Percentiles rank a stretch among this genome's conserved stretches.
Conservation (phyloP, 805 yeast species). For the Kockiozyma suomiensis region DNA sequence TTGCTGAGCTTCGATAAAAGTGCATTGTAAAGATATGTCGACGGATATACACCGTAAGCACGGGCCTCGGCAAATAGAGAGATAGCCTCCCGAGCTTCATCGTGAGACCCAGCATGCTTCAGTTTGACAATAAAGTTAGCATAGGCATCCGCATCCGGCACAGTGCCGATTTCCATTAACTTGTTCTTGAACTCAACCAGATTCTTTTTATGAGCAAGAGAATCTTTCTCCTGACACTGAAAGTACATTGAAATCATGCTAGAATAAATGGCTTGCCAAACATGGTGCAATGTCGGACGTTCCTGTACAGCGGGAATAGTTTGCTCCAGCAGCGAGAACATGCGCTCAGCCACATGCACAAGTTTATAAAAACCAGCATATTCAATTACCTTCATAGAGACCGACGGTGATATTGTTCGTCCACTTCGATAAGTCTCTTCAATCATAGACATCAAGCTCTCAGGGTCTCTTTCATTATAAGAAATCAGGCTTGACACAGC, state of each 20-base stretch:
- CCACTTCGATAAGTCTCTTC: conserved; percentile 5
- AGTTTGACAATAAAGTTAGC: conserved; percentile 40
- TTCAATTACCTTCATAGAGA: conserved; percentile 17
- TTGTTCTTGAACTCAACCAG: conserved; percentile 39
- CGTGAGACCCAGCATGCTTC: conserved; percentile 38
- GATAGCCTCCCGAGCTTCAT: conserved; percentile 43
- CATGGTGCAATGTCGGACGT: conserved; percentile 16
- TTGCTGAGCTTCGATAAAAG: conserved; percentile 44
- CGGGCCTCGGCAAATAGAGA: conserved; percentile 42
- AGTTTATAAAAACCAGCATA: conserved; percentile 18
- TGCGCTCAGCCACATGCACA: conserved; percentile 17
- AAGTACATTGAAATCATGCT: conserved; percentile 37
- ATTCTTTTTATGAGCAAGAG: conserved; percentile 28
- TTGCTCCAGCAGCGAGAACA: conserved; percentile 17
- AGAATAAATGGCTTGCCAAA: conserved; percentile 41
- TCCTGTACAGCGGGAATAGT: conserved; percentile 19
- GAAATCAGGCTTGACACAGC: conserved; percentile 11
- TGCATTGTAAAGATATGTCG: conserved; percentile 44
- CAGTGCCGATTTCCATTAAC: conserved; percentile 38
- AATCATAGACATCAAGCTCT: neutral
- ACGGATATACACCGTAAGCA: conserved; percentile 37
- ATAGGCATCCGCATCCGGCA: conserved; percentile 44
- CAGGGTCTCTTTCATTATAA: neutral
- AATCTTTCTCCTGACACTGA: conserved; percentile 35
- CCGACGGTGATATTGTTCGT: conserved; percentile 15